Evolutionary conservation across 192 early-diverging fungal genomes (phyloP).

Genomic region (Coemansia biformis): DNA sequence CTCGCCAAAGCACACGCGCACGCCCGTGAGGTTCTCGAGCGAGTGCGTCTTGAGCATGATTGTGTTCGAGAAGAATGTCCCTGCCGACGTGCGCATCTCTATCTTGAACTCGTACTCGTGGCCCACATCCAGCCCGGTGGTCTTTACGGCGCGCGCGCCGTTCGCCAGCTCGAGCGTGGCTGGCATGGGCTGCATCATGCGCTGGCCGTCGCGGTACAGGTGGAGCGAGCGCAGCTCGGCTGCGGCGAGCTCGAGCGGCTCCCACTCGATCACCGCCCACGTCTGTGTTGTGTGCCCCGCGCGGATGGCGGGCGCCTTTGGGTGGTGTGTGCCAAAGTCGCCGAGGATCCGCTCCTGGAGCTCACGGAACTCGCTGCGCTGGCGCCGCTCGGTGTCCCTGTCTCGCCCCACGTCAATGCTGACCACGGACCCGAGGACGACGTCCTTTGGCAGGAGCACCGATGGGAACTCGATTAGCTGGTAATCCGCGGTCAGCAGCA

Average conservation of each 20-base stretch:
- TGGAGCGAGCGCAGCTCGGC: slow-evolving; percentile 82
- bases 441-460: slow-evolving; percentile 88
- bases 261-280: slow-evolving; percentile 86
- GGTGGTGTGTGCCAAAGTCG: slow-evolving; percentile 70
- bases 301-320: slow-evolving; percentile 72
- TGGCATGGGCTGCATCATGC: slow-evolving; percentile 60
- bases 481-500: slow-evolving; percentile 91
- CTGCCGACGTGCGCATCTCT: slow-evolving; percentile 89
- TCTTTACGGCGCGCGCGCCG: slow-evolving; percentile 53
- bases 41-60: slow-evolving; percentile 78
- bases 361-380: slow-evolving; percentile 75
- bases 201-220: slow-evolving; percentile 84
- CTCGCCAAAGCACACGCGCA: slow-evolving; percentile 89
- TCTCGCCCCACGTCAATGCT: slow-evolving; percentile 94
- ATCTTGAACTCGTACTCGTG: slow-evolving; percentile 87
- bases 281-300: slow-evolving; percentile 80
- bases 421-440: slow-evolving; percentile 89
- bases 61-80: slow-evolving; percentile 71
- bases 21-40: slow-evolving; percentile 96
- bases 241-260: slow-evolving; percentile 74
- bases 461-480: slow-evolving; percentile 99
- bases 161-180: slow-evolving; percentile 30
- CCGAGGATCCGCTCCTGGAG: slow-evolving; percentile 82
- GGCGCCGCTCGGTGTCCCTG: slow-evolving; percentile 72
- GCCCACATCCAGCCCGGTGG: slow-evolving; percentile 85